Base-by-base conservation (phyloP, 805 yeast genomes). In the Kockiozyma suomiensis region DNA sequence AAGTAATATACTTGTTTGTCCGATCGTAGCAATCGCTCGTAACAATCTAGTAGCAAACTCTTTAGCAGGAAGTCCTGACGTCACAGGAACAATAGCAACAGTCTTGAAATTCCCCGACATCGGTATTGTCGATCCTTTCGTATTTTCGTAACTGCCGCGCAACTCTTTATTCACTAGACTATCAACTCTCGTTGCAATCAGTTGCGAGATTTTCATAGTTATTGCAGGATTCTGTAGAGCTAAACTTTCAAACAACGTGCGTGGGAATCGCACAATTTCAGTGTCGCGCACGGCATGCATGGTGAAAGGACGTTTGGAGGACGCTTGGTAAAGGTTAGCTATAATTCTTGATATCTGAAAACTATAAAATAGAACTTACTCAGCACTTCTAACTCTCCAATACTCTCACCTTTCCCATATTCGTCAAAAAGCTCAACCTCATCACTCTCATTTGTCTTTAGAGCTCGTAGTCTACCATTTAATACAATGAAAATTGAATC, bases 301-400 rank as follows among this genome's bases (percentile, higher is more conserved):
- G 0, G 92, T 85, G 50, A 80, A 80, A 2, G 83, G 80, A 70
- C 96, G 81, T 58, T 85, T 80, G 10, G 87, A 81, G 12, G 90
- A 50, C 1, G 64, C 59, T 59, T 40, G 37, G 19, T 17, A 25
- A 4, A 5, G 2, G 40, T 35, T 15, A 32, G 40, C 13, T 19
- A 32, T 7, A 3, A n/a, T 17, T 33, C 41, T 19, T 23, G n/a
- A n/a, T n/a, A n/a, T n/a, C n/a, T n/a, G n/a, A n/a, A 32, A 6
- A 19, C 13, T 1, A 28, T 12, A 46, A 21, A 23, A 13, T 13
- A 38, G 40, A 7, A 47, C 61, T 37, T 90, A 0, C 96, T 90
- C 62, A 93, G 78, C 2, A 93, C 97, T 72, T 93, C 99, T 7
- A 94, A 87, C 73, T 93, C 98, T 2, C 98, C 99, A 61, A 94